A percentile compares a stretch with the other conserved stretches of the same genome.
These are phyloP conservation scores for Barnettozyma sucrosica DNA, from an alignment of 805 yeast genomes.

Conservation along the genomic window DNA sequence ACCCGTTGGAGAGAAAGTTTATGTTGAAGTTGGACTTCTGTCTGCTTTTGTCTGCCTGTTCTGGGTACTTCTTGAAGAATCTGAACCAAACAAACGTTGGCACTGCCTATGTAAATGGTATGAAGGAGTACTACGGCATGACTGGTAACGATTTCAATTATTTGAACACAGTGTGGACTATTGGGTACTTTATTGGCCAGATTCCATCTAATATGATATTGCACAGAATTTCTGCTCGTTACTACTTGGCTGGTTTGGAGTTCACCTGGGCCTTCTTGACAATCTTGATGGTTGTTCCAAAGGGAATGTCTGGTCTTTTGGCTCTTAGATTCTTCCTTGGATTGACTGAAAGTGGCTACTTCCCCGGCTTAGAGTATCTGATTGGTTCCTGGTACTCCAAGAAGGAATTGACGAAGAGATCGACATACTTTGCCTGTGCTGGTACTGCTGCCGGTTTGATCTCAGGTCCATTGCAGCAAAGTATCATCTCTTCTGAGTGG, in stretches of 20 bases:
- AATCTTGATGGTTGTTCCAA: conserved; percentile 28
- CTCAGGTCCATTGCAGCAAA: conserved; percentile 35
- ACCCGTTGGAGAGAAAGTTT: conserved; percentile 30
- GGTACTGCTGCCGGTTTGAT: conserved; percentile 32
- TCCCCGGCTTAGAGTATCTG: conserved; percentile 43
- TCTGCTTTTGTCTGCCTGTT: conserved; percentile 35
- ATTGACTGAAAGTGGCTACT: conserved; percentile 40
- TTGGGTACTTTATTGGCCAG: conserved; percentile 45
- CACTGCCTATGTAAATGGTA: conserved; percentile 42
- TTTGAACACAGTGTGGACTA: conserved; percentile 39
- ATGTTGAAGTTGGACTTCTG: conserved; percentile 33
- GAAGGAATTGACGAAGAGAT: conserved; percentile 32
- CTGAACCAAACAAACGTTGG: conserved; percentile 37
- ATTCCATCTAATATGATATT: conserved; percentile 39
- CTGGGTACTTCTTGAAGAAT: conserved; percentile 42
- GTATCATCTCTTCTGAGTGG: conserved; percentile 24
- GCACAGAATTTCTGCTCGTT: conserved; percentile 37
- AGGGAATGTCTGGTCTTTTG: conserved; percentile 25
- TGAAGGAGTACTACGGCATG: conserved; percentile 40
- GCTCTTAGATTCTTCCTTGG: conserved; percentile 38
- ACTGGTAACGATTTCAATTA: conserved; percentile 39
- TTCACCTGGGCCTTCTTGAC: conserved; percentile 40
- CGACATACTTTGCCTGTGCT: conserved; percentile 30
- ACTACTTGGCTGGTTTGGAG: conserved; percentile 38
- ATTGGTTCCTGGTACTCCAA: conserved; percentile 34